Percentiles rank a stretch among this genome's conserved stretches.
Conservation (phyloP, 208 protist species). For the Histomonas meleagridis region DNA sequence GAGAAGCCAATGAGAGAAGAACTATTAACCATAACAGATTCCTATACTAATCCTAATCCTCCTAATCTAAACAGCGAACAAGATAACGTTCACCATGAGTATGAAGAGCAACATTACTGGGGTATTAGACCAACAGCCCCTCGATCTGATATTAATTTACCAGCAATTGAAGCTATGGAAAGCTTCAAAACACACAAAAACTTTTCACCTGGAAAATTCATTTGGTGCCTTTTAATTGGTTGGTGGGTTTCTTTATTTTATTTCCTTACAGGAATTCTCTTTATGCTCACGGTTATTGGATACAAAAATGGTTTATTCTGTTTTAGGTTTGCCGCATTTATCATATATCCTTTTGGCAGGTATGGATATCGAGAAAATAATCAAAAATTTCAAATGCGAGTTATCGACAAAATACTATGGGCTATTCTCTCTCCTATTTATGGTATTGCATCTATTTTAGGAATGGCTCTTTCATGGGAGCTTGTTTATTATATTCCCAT, state of each 20-base stretch:
- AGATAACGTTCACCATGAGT: no score
- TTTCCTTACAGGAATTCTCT: background rate
- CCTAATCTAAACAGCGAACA: no score
- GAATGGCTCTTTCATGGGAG: background rate
- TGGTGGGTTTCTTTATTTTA: background rate
- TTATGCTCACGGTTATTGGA: background rate
- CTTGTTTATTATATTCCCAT: constrained; percentile 19
- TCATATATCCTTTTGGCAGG: background rate
- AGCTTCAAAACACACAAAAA: background rate
- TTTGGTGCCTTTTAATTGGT: background rate
- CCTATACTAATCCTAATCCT: no score
- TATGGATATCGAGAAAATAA: background rate
- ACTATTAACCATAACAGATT: no score
- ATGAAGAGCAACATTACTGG: background rate
- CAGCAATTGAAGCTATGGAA: background rate
- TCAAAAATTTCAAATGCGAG: background rate
- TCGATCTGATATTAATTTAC: background rate
- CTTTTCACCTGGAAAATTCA: background rate
- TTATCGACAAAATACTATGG: background rate
- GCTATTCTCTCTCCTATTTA: background rate
- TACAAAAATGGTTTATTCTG: background rate
- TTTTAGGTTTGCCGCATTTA: background rate
- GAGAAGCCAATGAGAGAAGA: no score
- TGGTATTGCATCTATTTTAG: background rate
- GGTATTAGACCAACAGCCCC: background rate